Percentiles rank a stretch among this genome's conserved stretches.
Conservation (phyloP, 2,329 filamentous ascomycete species). For the Talaromyces sp. region DNA sequence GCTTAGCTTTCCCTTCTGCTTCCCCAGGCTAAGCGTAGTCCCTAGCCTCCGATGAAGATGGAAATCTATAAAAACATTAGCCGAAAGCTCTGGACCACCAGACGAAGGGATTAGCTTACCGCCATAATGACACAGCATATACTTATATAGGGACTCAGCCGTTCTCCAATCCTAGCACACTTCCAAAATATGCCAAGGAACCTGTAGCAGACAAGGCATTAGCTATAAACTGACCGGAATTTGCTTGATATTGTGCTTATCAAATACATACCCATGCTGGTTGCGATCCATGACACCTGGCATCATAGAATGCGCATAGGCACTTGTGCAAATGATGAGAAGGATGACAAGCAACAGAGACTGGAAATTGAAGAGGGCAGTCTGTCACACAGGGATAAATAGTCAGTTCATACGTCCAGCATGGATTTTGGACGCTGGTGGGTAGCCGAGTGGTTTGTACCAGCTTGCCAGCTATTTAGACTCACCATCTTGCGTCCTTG, state of each 20-base stretch:
- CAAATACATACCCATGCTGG: constrained; percentile 68
- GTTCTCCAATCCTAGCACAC: constrained; percentile 83
- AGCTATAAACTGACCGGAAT: not conserved
- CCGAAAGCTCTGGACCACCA: not conserved
- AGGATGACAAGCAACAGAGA: constrained; percentile 91
- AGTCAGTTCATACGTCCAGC: not conserved
- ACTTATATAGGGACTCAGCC: constrained; percentile 91
- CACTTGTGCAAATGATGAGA: constrained; percentile 90
- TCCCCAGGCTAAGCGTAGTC: not conserved
- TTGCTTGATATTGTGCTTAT: not conserved
- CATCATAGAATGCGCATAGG: constrained; percentile 86
- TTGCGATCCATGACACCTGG: constrained; percentile 87
- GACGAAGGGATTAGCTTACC: constrained; percentile 46
- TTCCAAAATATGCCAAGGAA: constrained; percentile 92
- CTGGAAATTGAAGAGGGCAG: constrained; percentile 98
- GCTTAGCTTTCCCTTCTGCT: not conserved
- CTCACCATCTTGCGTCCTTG: not conserved
- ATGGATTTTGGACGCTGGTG: not conserved
- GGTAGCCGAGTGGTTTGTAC: not conserved
- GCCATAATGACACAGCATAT: constrained; percentile 92
- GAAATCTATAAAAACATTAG: constrained; percentile 20
- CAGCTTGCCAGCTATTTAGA: not conserved
- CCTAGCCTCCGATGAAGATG: constrained; percentile 32
- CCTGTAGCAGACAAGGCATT: constrained; percentile 35
- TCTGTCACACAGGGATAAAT: constrained; percentile 45